These are phyloP conservation scores for Aureobasidium sp. DNA, from an alignment of 2,329 filamentous ascomycete genomes.

Conservation along the genomic window DNA sequence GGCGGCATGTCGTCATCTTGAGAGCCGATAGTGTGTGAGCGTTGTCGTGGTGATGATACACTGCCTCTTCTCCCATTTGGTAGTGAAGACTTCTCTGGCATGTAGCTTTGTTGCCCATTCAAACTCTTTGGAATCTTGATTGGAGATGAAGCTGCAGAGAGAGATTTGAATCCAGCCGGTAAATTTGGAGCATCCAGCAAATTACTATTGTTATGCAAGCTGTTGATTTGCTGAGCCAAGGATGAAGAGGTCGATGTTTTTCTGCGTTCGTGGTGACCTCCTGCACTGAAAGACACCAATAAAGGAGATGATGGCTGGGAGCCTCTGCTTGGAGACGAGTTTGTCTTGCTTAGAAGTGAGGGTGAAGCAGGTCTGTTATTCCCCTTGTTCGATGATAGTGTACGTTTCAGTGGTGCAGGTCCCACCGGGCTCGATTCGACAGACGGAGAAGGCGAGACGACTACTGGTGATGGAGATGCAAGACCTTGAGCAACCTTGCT, in stretches of 20 bases:
- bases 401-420: conserved; percentile 70
- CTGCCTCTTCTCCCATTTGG: conserved; percentile 24
- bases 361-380: conserved; percentile 76
- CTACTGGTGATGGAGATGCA: conserved; percentile 26
- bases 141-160: conserved; percentile 46
- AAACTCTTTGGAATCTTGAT: conserved; percentile 39
- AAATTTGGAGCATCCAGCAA: conserved; percentile 64
- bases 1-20: conserved; percentile 77
- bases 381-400: conserved; percentile 72
- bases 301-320: conserved; percentile 83
- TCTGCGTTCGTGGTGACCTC: conserved; percentile 70
- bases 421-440: conserved; percentile 81
- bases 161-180: conserved; percentile 40
- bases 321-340: conserved; percentile 76
- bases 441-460: conserved; percentile 50
- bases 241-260: conserved; percentile 86
- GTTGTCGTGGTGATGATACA: conserved; percentile 52
- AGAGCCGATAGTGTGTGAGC: conserved; percentile 88
- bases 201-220: conserved; percentile 51
- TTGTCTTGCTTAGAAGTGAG: conserved; percentile 67
- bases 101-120: conserved; percentile 39
- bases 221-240: conserved; percentile 68
- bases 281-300: conserved; percentile 92
- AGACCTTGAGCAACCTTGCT: conserved; percentile 38
- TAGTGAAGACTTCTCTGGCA: conserved; percentile 29